phyloP scores from a whole-genome alignment of 2,329 filamentous ascomycete species.

The Fusarium abutilonis region DNA sequence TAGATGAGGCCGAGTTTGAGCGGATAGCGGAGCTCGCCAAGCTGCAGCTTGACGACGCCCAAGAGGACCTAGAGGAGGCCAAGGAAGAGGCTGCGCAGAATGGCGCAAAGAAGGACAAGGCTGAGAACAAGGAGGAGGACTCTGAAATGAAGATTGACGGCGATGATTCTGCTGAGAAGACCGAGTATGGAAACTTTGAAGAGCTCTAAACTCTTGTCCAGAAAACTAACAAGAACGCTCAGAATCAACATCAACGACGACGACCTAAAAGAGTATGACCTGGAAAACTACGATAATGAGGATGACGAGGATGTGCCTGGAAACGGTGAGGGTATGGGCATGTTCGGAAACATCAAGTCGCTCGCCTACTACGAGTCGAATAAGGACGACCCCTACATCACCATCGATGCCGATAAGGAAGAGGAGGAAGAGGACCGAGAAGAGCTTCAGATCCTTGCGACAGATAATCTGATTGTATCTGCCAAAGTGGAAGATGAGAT shows the following conservation, averaged over 20 bases:
- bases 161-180: constrained; percentile 46
- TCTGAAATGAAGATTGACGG: constrained; percentile 52
- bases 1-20: constrained; percentile 79
- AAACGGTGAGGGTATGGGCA: constrained; percentile 77
- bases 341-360: constrained; percentile 95
- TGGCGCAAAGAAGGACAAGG: constrained; percentile 40
- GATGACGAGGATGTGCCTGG: constrained; percentile 62
- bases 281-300: constrained; percentile 95
- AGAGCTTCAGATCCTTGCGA: constrained; percentile 90
- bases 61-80: constrained; percentile 83
- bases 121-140: constrained; percentile 47
- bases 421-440: constrained; percentile 88
- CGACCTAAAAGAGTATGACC: constrained; percentile 93
- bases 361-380: constrained; percentile 94
- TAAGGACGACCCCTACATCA: constrained; percentile 96
- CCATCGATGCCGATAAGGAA: constrained; percentile 75
- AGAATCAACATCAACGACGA: constrained; percentile 72
- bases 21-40: constrained; percentile 79
- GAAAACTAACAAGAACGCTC: constrained; percentile 26
- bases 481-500: constrained; percentile 97
- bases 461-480: constrained; percentile 91
- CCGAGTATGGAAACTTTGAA: constrained; percentile 47
- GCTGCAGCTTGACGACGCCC: constrained; percentile 88
- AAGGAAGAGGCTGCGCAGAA: constrained; percentile 55
- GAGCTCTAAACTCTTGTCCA: neutral